These are phyloP conservation scores for Tilletia caries DNA, from an alignment of 1,284 basidiomycete genomes.

Conservation along the genomic window DNA sequence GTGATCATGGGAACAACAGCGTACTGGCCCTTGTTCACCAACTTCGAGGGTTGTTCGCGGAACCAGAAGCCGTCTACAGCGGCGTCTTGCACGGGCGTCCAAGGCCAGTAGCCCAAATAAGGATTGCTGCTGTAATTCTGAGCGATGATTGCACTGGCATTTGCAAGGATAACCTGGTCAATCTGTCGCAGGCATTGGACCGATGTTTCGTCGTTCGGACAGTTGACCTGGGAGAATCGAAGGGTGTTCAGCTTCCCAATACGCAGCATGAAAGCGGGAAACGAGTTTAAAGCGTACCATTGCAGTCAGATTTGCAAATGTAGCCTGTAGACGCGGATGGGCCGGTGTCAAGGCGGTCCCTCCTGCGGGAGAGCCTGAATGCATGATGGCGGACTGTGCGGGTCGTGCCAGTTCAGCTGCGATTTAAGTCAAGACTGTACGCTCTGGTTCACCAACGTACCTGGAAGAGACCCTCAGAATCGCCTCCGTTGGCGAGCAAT, in stretches of 20 bases:
- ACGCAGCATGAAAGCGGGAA: too few relatives aligned
- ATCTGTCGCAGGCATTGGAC: background rate
- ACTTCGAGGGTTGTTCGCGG: background rate
- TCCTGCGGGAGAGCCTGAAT: background rate
- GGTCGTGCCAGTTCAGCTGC: background rate
- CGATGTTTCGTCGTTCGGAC: background rate
- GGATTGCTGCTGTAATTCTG: background rate
- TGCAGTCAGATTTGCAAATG: background rate
- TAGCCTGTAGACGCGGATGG: background rate
- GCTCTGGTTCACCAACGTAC: background rate
- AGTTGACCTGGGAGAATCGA: too few relatives aligned
- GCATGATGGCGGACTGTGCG: constrained; percentile 5
- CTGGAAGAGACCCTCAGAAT: background rate
- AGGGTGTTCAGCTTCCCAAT: too few relatives aligned
- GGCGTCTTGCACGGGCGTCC: constrained; percentile 4
- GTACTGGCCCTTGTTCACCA: background rate
- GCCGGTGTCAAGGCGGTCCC: background rate
- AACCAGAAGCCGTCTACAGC: constrained; percentile 3
- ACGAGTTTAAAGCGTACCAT: background rate
- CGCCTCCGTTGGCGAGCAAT: constrained; percentile 1
- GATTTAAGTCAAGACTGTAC: background rate
- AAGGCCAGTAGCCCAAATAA: too few relatives aligned
- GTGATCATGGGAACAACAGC: background rate
- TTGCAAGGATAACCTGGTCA: background rate
- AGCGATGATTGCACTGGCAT: background rate